Evolutionary conservation across 1,284 basidiomycete species (phyloP).

Genomic region (Ustilago esculenta): DNA sequence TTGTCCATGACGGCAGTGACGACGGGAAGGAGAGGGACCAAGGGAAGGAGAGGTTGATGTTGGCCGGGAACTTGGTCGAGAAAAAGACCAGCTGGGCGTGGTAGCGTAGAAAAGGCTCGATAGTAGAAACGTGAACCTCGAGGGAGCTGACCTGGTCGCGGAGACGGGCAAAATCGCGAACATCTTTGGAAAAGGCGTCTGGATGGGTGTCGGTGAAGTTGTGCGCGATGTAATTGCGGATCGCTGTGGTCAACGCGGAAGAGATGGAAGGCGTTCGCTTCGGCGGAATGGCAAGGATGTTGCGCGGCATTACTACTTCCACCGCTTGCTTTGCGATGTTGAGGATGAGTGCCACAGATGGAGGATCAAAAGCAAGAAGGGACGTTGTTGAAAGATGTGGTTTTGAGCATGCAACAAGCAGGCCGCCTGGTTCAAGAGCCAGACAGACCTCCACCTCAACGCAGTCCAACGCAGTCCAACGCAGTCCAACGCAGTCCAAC

Average conservation of each 20-base stretch:
- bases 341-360: background rate
- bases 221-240: conserved; percentile 76
- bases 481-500: too few relatives aligned
- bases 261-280: conserved; percentile 49
- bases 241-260: conserved; percentile 65
- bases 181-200: conserved; percentile 84
- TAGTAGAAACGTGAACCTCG: conserved; percentile 69
- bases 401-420: background rate
- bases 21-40: conserved; percentile 56
- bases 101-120: conserved; percentile 71
- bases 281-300: conserved; percentile 57
- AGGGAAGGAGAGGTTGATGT: conserved; percentile 66
- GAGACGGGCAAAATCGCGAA: conserved; percentile 76
- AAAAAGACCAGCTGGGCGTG: conserved; percentile 86
- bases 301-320: conserved; percentile 40
- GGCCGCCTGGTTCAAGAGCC: too few relatives aligned
- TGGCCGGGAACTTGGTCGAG: conserved; percentile 76
- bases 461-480: too few relatives aligned
- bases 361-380: background rate
- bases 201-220: conserved; percentile 82
- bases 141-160: conserved; percentile 72
- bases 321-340: background rate
- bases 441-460: conserved; percentile 33
- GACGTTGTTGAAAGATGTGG: too few relatives aligned
- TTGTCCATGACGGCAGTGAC: conserved; percentile 45